phyloP scores from a whole-genome alignment of 106 monocot species.

The Phalaenopsis equestris region DNA sequence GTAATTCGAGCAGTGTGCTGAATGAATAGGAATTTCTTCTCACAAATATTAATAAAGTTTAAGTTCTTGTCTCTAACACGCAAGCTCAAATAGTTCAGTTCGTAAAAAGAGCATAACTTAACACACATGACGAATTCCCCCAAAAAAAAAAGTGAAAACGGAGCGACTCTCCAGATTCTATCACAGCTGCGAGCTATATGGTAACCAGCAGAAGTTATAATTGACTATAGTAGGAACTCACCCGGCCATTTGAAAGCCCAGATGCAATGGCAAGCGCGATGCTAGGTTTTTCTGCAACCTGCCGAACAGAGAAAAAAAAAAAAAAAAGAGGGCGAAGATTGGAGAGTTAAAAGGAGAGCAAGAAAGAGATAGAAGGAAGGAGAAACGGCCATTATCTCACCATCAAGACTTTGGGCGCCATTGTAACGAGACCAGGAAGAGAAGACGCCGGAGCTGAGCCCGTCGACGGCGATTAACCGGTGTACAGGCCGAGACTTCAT shows the following conservation, averaged over 20 bases:
- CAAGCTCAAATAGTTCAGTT: background rate
- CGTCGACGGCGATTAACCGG: background rate
- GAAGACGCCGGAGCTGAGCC: background rate
- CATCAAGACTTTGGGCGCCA: constrained; percentile 31
- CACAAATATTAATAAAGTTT: background rate
- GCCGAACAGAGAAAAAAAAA: background rate
- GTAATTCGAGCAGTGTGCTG: background rate
- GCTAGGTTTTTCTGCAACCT: constrained; percentile 98
- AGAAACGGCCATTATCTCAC: constrained; percentile 3
- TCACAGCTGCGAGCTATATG: background rate
- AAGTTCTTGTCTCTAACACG: background rate
- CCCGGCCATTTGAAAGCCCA: constrained; percentile 72
- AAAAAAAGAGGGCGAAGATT: background rate
- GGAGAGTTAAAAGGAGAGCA: background rate
- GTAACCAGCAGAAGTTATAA: background rate
- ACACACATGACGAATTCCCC: background rate
- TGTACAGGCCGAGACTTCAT: background rate
- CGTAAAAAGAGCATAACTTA: background rate
- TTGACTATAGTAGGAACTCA: constrained; percentile 14
- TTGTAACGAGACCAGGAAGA: background rate
- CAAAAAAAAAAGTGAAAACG: background rate
- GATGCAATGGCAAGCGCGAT: constrained; percentile 87
- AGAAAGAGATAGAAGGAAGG: background rate
- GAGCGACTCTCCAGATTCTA: background rate
- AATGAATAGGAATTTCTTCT: background rate